Base-by-base conservation (phyloP, 1,284 basidiomycete species). In the Moniliella sp. region DNA sequence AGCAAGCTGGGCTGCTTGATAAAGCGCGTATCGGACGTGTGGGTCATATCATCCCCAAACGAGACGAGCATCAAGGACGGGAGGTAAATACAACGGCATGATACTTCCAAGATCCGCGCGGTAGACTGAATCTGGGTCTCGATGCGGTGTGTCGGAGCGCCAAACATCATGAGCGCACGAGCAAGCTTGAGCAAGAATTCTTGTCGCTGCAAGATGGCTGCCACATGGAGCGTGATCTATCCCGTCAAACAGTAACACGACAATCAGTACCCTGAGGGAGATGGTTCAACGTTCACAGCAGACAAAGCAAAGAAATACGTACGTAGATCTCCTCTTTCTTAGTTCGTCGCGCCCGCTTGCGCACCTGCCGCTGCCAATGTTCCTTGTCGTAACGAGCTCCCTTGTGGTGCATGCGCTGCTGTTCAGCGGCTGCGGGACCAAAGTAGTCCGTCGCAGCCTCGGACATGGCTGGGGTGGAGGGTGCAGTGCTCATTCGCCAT, bases 81-180 rank as follows among this genome's bases (percentile, higher is more conserved):
- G 25, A 88, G 66, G 60, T 84, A 83, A 62, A 88, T 71, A 62
- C 78, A 78, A 43, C 74, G 77, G 43, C 79, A 69, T 51, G 76
- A 70, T 46, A 86, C 69, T 48, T 86, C 81, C 27, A 91, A 70
- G n/a, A 86, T 80, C 4, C 70, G 70, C 10, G 76, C 81, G 3
- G 82, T 83, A 15, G 76, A 73, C 59, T 78, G 75, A 45, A 88
- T 76, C 60, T 86, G 82, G 4, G 79, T 71, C 53, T 77, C 78
- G 28, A 88, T 69, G 28, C 82, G 74, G 61, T 88, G 81, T 2
- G 75, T 74, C n/a, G 83, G 82, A 2, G 75, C 78, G 25, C 81
- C 81, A 46, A 84, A 88, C 80, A 84, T 84, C 80, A 88, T 86
- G 66, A 91, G 71, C 5, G 80, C 75, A 28, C 82, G 71, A 11